These are phyloP conservation scores for Mortierella sp. DNA, from an alignment of 371 early-diverging fungal species.

Conservation along the genomic window DNA sequence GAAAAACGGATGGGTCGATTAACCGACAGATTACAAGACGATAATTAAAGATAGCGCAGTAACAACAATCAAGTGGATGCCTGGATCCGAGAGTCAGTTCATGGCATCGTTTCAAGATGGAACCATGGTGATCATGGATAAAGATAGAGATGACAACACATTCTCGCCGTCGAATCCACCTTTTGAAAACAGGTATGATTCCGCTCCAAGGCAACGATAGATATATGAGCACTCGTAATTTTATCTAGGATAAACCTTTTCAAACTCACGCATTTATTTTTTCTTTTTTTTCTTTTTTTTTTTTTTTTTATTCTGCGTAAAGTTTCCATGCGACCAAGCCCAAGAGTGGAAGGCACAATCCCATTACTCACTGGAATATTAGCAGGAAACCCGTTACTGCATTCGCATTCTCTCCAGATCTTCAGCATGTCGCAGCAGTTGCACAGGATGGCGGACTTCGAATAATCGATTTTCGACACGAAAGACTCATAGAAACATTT, in stretches of 20 bases:
- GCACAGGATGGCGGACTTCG: slow-evolving; percentile 83
- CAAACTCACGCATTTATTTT: too few relatives aligned
- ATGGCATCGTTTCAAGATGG: slow-evolving; percentile 86
- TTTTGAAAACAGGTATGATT: too few relatives aligned
- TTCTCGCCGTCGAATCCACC: slow-evolving; percentile 33
- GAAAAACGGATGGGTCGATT: too few relatives aligned
- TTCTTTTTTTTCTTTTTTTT: too few relatives aligned
- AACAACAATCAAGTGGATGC: slow-evolving; percentile 90
- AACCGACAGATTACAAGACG: slow-evolving; percentile 58
- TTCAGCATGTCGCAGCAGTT: slow-evolving; percentile 82
- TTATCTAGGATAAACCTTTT: background rate
- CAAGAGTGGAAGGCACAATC: slow-evolving; percentile 76
- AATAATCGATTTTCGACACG: slow-evolving; percentile 80
- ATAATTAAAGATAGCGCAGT: slow-evolving; percentile 76
- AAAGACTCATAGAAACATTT: slow-evolving; percentile 74
- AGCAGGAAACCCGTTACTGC: slow-evolving; percentile 76
- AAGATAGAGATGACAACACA: slow-evolving; percentile 86
- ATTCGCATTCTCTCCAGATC: slow-evolving; percentile 90
- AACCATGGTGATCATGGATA: slow-evolving; percentile 85
- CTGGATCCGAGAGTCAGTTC: slow-evolving; percentile 88
- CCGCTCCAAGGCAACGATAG: too few relatives aligned
- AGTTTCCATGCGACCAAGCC: slow-evolving; percentile 68
- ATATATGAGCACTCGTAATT: too few relatives aligned
- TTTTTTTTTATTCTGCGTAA: background rate
- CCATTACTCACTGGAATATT: slow-evolving; percentile 82